Percentiles rank a stretch among this genome's conserved stretches.
These are phyloP conservation scores for Massariosphaeria phaeospora DNA, from an alignment of 495 filamentous ascomycete species.

Conservation along the genomic window DNA sequence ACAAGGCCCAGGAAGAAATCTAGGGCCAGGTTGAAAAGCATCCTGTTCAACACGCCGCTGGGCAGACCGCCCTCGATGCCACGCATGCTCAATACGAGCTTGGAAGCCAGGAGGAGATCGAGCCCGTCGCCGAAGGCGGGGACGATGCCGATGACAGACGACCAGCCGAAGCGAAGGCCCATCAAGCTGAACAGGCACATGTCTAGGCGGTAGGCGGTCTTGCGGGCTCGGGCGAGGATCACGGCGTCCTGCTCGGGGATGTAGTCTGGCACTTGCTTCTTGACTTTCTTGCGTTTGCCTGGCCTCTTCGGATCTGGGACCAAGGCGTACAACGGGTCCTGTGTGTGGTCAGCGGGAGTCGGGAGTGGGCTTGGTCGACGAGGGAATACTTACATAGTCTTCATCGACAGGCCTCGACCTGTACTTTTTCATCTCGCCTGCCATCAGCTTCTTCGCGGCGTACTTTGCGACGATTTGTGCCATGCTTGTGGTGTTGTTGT, in stretches of 20 bases:
- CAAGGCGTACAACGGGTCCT: constrained; percentile 43
- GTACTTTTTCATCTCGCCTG: constrained; percentile 40
- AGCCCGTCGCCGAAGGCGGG: constrained; percentile 70
- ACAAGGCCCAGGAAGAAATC: constrained; percentile 80
- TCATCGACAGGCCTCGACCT: constrained; percentile 30
- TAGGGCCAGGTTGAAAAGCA: constrained; percentile 70
- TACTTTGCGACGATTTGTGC: constrained; percentile 37
- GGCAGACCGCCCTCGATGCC: constrained; percentile 70
- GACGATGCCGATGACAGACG: constrained; percentile 71
- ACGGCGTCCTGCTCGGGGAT: constrained; percentile 74
- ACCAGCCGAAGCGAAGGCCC: constrained; percentile 77
- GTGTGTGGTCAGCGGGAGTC: not conserved
- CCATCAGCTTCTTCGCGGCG: constrained; percentile 43
- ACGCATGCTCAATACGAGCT: constrained; percentile 62
- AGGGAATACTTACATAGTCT: constrained; percentile 27
- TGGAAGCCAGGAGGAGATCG: constrained; percentile 63
- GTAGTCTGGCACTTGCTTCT: constrained; percentile 42
- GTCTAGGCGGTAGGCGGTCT: constrained; percentile 76
- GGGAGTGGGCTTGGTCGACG: not conserved
- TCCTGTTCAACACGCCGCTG: constrained; percentile 49
- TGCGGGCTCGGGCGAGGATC: constrained; percentile 73
- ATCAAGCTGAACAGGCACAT: constrained; percentile 69
- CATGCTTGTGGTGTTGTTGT: constrained; percentile 31
- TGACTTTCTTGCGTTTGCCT: constrained; percentile 42
- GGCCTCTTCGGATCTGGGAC: constrained; percentile 33